Evolutionary conservation across 2,329 filamentous ascomycete genomes (phyloP).

Genomic region (Fusarium neocosmosporiellum): DNA sequence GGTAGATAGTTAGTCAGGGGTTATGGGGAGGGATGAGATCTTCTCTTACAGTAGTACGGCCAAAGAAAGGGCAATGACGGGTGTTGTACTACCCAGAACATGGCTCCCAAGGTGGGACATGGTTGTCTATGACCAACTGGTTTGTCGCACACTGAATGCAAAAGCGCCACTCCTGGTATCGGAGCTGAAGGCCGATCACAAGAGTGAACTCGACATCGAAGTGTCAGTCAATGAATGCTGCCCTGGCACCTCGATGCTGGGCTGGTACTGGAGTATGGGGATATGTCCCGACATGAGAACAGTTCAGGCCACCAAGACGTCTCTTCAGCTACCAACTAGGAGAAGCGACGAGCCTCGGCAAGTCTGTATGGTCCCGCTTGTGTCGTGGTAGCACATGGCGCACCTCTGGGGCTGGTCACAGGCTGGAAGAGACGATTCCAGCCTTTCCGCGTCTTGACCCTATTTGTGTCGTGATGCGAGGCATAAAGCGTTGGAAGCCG

Average conservation of each 20-base stretch:
- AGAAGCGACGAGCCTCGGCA: slow-evolving; percentile 32
- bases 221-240: not conserved
- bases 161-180: not conserved
- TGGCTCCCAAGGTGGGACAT: slow-evolving; percentile 26
- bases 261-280: not conserved
- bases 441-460: not conserved
- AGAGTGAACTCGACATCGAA: not conserved
- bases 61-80: slow-evolving; percentile 49
- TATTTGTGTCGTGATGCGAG: not conserved
- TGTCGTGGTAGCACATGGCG: slow-evolving; percentile 36
- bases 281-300: not conserved
- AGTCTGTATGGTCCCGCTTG: slow-evolving; percentile 34
- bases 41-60: slow-evolving; percentile 49
- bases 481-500: not conserved
- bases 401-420: slow-evolving; percentile 21
- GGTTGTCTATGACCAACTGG: slow-evolving; percentile 28
- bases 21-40: slow-evolving; percentile 38
- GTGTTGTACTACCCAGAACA: slow-evolving; percentile 48
- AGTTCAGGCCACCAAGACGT: not conserved
- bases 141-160: slow-evolving; percentile 19
- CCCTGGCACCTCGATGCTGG: not conserved
- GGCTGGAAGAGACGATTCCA: slow-evolving; percentile 10
- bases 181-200: not conserved
- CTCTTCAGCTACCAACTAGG: not conserved
- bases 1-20: slow-evolving; percentile 13